Evolutionary conservation across 2,329 filamentous ascomycete genomes (phyloP).

Genomic region (Dothideomycetes sp.): DNA sequence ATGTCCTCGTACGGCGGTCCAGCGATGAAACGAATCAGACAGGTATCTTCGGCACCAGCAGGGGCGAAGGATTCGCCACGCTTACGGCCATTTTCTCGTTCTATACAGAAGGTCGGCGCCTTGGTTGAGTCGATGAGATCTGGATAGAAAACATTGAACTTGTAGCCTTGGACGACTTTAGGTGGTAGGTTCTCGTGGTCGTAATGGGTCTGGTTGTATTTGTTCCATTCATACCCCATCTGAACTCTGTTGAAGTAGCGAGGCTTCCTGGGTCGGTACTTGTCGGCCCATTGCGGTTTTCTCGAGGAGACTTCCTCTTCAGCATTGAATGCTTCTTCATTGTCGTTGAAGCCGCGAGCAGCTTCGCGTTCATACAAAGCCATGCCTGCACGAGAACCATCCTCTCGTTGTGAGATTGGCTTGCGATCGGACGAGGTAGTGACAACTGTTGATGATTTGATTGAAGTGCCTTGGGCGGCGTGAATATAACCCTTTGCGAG

Average conservation of each 20-base stretch:
- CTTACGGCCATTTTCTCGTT: conserved; percentile 81
- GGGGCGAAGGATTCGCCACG: conserved; percentile 87
- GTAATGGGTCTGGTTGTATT: conserved; percentile 99
- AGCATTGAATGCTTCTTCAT: conserved; percentile 89
- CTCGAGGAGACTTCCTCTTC: conserved; percentile 67
- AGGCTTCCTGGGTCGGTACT: conserved; percentile 83
- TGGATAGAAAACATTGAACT: conserved; percentile 99
- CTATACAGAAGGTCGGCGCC: conserved; percentile 91
- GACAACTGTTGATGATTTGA: not conserved
- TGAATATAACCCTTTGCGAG: conserved; percentile 60
- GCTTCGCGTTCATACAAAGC: conserved; percentile 88
- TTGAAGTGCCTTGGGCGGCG: conserved; percentile 12
- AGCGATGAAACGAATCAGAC: conserved; percentile 88
- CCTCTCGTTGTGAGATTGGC: conserved; percentile 46
- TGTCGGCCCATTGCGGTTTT: conserved; percentile 70
- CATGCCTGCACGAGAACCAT: conserved; percentile 71
- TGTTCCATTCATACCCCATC: conserved; percentile 99
- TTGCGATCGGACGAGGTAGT: not conserved
- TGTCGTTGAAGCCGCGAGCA: conserved; percentile 80
- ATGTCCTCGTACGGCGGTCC: conserved; percentile 95
- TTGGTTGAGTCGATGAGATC: conserved; percentile 92
- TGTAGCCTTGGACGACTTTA: conserved; percentile 97
- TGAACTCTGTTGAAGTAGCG: conserved; percentile 96
- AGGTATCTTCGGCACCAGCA: conserved; percentile 93
- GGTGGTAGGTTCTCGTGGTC: conserved; percentile 96